Conservation (phyloP, 129 eudicot species). For the Gnaphalium uliginosum region DNA sequence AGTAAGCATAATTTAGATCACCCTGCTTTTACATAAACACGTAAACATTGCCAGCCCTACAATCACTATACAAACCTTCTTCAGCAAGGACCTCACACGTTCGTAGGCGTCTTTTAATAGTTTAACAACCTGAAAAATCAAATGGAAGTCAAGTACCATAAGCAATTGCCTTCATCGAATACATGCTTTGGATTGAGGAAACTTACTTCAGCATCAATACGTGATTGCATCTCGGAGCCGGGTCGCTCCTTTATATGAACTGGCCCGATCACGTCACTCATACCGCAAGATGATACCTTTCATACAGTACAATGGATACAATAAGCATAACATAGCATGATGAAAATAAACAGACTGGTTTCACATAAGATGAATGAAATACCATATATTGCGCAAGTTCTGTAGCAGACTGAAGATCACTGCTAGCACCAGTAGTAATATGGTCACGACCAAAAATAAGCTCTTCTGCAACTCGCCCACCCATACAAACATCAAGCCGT, state of each 20-base stretch:
- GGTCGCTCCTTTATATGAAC: slow-evolving; percentile 86
- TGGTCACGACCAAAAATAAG: slow-evolving; percentile 84
- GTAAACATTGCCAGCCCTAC: not conserved
- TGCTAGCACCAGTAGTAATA: slow-evolving; percentile 90
- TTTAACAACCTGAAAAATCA: slow-evolving; percentile 62
- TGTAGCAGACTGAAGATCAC: slow-evolving; percentile 83
- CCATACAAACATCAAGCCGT: slow-evolving; percentile 98
- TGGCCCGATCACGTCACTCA: slow-evolving; percentile 94
- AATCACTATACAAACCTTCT: slow-evolving; percentile 58
- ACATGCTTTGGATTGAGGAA: slow-evolving; percentile 12
- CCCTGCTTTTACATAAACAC: not conserved
- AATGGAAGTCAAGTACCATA: not conserved
- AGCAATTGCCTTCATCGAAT: not conserved
- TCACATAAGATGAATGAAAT: slow-evolving; percentile 3
- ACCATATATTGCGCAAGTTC: slow-evolving; percentile 94
- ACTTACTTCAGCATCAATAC: slow-evolving; percentile 91
- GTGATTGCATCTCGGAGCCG: slow-evolving; percentile 92
- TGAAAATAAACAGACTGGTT: not conserved
- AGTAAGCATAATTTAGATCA: not conserved
- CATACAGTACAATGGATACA: slow-evolving; percentile 12
- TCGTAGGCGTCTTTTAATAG: slow-evolving; percentile 79
- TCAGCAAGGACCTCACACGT: slow-evolving; percentile 80
- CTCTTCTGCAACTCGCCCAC: slow-evolving; percentile 97
- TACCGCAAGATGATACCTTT: slow-evolving; percentile 89
- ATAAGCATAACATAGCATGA: slow-evolving; percentile 9